Evolutionary conservation across 148 eudicot species (phyloP).

Genomic region (Diospyros kaki): DNA sequence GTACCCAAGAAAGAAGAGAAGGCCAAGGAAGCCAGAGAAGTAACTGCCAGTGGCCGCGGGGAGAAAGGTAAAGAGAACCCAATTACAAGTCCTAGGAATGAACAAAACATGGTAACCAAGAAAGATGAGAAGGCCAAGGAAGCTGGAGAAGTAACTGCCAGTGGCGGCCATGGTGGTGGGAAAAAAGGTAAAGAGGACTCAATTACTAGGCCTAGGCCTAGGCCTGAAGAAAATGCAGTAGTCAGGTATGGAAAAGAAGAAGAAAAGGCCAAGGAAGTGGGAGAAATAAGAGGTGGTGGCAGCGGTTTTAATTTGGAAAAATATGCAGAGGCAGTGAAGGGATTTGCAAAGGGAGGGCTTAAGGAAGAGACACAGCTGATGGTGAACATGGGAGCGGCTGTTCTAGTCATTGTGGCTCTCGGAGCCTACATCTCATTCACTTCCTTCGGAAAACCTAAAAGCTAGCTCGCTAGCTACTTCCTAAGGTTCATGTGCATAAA

Average conservation of each 20-base stretch:
- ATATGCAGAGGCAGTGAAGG: constrained; percentile 21
- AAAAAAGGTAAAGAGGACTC: no score
- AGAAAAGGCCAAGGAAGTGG: background rate
- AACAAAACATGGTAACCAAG: no score
- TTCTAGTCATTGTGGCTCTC: constrained; percentile 49
- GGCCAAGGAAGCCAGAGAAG: background rate
- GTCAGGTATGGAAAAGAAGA: no score
- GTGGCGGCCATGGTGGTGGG: no score
- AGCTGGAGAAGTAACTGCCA: no score
- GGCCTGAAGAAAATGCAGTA: no score
- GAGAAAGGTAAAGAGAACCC: background rate
- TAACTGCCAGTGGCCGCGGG: background rate
- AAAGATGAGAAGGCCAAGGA: no score
- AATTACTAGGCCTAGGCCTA: no score
- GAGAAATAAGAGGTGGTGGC: background rate
- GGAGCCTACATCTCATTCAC: constrained; percentile 37
- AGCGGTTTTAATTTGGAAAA: constrained; percentile 1
- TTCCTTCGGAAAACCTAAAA: constrained; percentile 3
- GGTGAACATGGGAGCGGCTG: constrained; percentile 56
- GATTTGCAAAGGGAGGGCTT: constrained; percentile 15
- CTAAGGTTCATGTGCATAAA: background rate
- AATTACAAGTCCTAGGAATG: no score
- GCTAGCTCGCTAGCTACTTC: background rate
- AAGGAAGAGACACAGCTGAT: constrained; percentile 45
- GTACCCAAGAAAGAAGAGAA: no score